Percentiles rank a stretch among this genome's conserved stretches.
These are phyloP conservation scores for Cercophora samala DNA, from an alignment of 495 filamentous ascomycete genomes.

Conservation along the genomic window DNA sequence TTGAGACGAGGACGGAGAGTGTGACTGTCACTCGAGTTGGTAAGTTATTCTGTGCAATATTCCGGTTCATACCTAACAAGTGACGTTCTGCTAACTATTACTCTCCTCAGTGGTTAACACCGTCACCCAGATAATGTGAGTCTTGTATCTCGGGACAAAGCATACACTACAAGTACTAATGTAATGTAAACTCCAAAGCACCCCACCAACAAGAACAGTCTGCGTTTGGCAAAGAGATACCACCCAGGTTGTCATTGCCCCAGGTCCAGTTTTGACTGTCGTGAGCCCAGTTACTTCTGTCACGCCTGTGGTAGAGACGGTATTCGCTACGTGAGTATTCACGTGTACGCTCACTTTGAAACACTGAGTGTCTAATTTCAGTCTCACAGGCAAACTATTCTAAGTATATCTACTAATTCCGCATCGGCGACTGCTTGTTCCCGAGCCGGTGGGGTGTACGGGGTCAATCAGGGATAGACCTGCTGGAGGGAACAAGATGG, in stretches of 20 bases:
- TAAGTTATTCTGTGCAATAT: not conserved
- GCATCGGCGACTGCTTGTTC: not conserved
- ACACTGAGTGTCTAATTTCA: too few relatives aligned
- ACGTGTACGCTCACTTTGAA: not conserved
- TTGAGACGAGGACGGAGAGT: not conserved
- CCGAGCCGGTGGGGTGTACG: not conserved
- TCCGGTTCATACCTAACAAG: not conserved
- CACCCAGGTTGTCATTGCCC: not conserved
- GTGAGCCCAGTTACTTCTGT: not conserved
- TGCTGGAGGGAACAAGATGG: too few relatives aligned
- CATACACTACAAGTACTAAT: not conserved
- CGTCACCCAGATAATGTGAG: not conserved
- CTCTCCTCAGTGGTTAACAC: not conserved
- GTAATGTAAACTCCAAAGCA: not conserved
- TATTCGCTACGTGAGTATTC: not conserved
- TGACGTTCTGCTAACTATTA: not conserved
- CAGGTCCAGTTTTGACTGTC: not conserved
- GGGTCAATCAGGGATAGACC: not conserved
- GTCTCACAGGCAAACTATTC: conserved; percentile 2
- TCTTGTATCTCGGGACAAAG: not conserved
- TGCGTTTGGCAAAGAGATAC: not conserved
- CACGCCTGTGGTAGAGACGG: not conserved
- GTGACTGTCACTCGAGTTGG: not conserved
- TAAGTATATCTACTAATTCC: not conserved
- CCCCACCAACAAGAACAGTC: not conserved